These are phyloP conservation scores for Huiozyma naganishii DNA, from an alignment of 805 yeast genomes.

Conservation along the genomic window DNA sequence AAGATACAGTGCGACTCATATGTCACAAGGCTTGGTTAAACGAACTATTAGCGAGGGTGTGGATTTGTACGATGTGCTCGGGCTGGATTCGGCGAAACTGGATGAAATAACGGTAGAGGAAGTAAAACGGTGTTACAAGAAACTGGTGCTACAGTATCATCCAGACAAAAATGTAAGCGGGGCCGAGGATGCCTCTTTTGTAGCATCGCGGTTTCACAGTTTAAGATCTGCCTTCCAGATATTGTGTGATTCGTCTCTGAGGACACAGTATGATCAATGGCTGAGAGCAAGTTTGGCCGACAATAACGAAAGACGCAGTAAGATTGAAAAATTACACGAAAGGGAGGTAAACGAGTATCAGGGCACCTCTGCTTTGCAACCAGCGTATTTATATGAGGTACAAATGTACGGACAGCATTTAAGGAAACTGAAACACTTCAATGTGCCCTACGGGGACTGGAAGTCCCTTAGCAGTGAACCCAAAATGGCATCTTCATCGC, in stretches of 20 bases:
- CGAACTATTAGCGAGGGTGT: not conserved
- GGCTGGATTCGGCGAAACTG: too few relatives aligned
- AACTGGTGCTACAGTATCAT: slow-evolving; percentile 18
- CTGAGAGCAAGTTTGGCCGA: not conserved
- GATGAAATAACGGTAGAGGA: slow-evolving; percentile 3
- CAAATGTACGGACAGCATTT: slow-evolving; percentile 20
- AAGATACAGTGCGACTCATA: not conserved
- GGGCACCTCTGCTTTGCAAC: too few relatives aligned
- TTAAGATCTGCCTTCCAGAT: slow-evolving; percentile 20
- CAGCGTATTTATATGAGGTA: slow-evolving; percentile 1
- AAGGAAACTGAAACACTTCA: slow-evolving; percentile 21
- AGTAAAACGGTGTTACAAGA: slow-evolving; percentile 13
- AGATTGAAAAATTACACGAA: slow-evolving; percentile 2
- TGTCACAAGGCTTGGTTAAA: not conserved
- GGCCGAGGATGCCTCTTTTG: slow-evolving; percentile 5
- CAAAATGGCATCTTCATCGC: not conserved
- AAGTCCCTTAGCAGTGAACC: not conserved
- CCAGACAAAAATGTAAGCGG: slow-evolving; percentile 19
- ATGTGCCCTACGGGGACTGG: slow-evolving; percentile 21
- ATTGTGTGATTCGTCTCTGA: slow-evolving; percentile 12
- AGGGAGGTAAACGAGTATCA: slow-evolving; percentile 1
- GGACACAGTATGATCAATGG: slow-evolving; percentile 14
- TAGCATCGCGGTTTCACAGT: slow-evolving; percentile 16
- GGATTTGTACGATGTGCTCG: slow-evolving; percentile 1
- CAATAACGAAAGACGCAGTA: not conserved